These are phyloP conservation scores for Sarocladiaceae sp. DNA, from an alignment of 2,329 filamentous ascomycete species.

Conservation along the genomic window DNA sequence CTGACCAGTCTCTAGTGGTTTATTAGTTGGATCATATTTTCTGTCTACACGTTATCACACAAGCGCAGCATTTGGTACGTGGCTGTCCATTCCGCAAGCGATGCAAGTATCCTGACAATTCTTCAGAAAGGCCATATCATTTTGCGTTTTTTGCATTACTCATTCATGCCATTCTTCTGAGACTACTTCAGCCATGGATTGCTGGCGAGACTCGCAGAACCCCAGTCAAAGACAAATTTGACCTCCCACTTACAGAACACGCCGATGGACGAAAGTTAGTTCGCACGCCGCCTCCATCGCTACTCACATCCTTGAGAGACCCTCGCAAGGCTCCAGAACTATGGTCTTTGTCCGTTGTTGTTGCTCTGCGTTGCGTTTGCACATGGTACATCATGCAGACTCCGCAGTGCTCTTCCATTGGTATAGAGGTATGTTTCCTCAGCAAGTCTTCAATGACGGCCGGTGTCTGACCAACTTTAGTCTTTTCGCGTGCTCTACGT, in stretches of 20 bases:
- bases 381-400: not conserved
- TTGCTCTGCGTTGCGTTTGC: not conserved
- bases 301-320: not conserved
- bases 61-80: conserved; percentile 5
- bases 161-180: not conserved
- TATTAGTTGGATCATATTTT: not conserved
- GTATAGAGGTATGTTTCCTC: not conserved
- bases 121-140: conserved; percentile 4
- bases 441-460: too few species aligned
- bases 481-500: conserved; percentile 1
- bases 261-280: not conserved
- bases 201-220: not conserved
- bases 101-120: not conserved
- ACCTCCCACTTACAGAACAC: not conserved
- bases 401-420: not conserved
- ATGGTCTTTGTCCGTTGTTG: not conserved
- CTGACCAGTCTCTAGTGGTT: conserved; percentile 1
- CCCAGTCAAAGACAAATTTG: not conserved
- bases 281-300: not conserved
- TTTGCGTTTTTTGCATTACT: not conserved
- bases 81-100: not conserved
- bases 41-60: conserved; percentile 4
- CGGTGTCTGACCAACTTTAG: not conserved
- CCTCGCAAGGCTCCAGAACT: not conserved
- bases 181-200: not conserved